A percentile compares a stretch with the other conserved stretches of the same genome.
Evolutionary conservation across 345 rosid species (phyloP).

Genomic region (Lepidium africanum): DNA sequence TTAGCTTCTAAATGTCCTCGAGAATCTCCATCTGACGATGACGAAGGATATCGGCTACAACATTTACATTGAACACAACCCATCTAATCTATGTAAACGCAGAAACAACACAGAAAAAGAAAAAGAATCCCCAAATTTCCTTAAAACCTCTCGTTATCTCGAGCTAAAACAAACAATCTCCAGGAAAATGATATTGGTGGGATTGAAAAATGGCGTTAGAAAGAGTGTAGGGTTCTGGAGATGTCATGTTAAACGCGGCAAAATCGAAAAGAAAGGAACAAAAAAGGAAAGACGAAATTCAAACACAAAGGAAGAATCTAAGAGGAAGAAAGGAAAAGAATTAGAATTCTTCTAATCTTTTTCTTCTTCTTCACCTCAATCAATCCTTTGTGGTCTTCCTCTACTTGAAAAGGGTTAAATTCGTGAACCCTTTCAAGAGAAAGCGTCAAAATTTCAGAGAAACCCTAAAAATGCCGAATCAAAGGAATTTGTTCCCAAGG

Average conservation of each 20-base stretch:
- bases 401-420: constrained; percentile 12
- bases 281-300: not conserved
- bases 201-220: constrained; percentile 26
- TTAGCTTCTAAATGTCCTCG: constrained; percentile 20
- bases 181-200: not conserved
- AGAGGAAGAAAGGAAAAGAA: not conserved
- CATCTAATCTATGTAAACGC: constrained; percentile 31
- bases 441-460: constrained; percentile 19
- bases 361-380: not conserved
- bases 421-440: constrained; percentile 29
- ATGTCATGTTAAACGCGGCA: constrained; percentile 13
- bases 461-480: constrained; percentile 21
- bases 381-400: constrained; percentile 10
- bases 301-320: constrained; percentile 28
- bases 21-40: constrained; percentile 54
- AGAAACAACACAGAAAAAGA: not conserved
- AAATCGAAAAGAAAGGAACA: not conserved
- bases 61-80: constrained; percentile 92
- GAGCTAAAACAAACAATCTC: constrained; percentile 1
- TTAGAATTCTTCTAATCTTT: not conserved
- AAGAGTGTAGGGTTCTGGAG: constrained; percentile 17
- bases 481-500: constrained; percentile 11
- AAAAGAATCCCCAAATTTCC: not conserved
- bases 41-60: constrained; percentile 53
- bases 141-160: not conserved